Evolutionary conservation across 805 yeast species (phyloP).

Genomic region (Tetrapisispora taiwanensis): DNA sequence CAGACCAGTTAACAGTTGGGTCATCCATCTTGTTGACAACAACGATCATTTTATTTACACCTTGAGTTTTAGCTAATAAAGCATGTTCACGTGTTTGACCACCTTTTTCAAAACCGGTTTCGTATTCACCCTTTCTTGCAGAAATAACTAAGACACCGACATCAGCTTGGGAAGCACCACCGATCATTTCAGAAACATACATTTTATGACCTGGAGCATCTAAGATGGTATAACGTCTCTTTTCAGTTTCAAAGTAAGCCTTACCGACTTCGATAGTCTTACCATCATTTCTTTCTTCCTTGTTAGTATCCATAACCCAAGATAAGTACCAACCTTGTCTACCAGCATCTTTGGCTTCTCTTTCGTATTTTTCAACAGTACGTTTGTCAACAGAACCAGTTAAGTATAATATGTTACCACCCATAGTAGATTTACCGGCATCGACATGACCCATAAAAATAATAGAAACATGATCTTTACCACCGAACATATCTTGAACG

Average conservation of each 20-base stretch:
- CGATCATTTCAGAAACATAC: constrained; percentile 98
- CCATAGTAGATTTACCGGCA: constrained; percentile 99
- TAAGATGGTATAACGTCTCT: constrained; percentile 92
- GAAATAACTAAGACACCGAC: constrained; percentile 94
- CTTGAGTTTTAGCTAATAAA: constrained; percentile 92
- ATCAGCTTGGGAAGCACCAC: constrained; percentile 99
- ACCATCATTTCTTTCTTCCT: constrained; percentile 98
- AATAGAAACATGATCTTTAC: constrained; percentile 92
- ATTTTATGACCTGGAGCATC: constrained; percentile 99
- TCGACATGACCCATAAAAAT: constrained; percentile 99
- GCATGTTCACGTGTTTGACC: constrained; percentile 99
- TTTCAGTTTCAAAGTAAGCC: constrained; percentile 94
- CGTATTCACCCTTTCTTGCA: constrained; percentile 98
- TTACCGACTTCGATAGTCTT: constrained; percentile 98
- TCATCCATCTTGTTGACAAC: constrained; percentile 99
- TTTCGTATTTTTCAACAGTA: constrained; percentile 94
- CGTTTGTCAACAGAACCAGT: constrained; percentile 98
- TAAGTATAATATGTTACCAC: constrained; percentile 86
- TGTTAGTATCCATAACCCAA: constrained; percentile 99
- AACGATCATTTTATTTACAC: constrained; percentile 87
- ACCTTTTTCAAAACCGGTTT: constrained; percentile 97
- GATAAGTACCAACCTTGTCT: constrained; percentile 99
- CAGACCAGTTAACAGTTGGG: constrained; percentile 91
- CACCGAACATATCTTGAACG: constrained; percentile 89
- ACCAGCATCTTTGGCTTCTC: constrained; percentile 98